These are phyloP conservation scores for Aspergillus ellipticus DNA, from an alignment of 495 filamentous ascomycete species.

Conservation along the genomic window DNA sequence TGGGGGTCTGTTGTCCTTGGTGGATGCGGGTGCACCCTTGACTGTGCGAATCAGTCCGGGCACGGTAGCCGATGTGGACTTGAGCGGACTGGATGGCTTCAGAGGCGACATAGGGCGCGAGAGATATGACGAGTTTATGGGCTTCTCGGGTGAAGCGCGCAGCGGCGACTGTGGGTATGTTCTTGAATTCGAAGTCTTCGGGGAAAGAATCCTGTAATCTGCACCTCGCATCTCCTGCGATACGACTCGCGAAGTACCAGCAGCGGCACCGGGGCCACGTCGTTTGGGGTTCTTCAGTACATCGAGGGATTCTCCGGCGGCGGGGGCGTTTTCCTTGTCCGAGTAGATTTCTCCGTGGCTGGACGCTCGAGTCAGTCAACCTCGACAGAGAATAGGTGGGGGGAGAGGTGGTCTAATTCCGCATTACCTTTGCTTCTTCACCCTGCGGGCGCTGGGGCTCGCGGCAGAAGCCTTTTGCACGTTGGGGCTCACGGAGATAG, in stretches of 20 bases:
- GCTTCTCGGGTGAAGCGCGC: constrained; percentile 39
- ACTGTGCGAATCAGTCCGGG: constrained; percentile 19
- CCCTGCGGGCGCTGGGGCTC: constrained; percentile 33
- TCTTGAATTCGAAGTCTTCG: constrained; percentile 75
- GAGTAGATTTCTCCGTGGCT: constrained; percentile 62
- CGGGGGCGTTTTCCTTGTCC: constrained; percentile 76
- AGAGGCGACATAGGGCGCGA: constrained; percentile 53
- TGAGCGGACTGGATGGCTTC: constrained; percentile 49
- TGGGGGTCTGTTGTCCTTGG: constrained; percentile 19
- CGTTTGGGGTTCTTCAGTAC: constrained; percentile 58
- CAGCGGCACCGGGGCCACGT: constrained; percentile 37
- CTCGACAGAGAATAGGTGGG: background rate
- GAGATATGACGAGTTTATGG: constrained; percentile 45
- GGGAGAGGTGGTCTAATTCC: background rate
- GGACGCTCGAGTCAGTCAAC: constrained; percentile 4
- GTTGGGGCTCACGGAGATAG: constrained; percentile 27
- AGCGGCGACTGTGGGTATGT: constrained; percentile 59
- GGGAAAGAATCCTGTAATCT: constrained; percentile 65
- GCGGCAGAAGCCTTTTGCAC: constrained; percentile 24
- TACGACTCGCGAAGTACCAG: constrained; percentile 44
- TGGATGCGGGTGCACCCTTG: background rate
- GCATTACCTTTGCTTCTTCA: constrained; percentile 63
- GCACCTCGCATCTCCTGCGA: constrained; percentile 45
- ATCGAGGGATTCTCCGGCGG: constrained; percentile 32
- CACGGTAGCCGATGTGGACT: constrained; percentile 34